Conservation (phyloP, 1,139 yeast genomes). For the Nakaseomyces sp. region DNA sequence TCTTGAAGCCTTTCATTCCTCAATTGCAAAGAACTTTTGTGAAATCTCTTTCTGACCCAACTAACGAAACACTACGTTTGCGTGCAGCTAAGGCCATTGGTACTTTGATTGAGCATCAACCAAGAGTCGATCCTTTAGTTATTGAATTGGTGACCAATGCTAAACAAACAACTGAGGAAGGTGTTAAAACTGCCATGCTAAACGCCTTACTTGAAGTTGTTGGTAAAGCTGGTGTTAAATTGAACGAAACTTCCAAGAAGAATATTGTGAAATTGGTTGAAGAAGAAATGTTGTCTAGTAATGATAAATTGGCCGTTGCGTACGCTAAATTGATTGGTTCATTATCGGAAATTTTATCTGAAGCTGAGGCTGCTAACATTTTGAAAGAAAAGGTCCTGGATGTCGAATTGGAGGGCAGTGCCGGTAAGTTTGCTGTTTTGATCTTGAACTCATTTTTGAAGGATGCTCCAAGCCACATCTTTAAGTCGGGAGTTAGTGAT, state of each 20-base stretch:
- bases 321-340: constrained; percentile 77
- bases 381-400: constrained; percentile 53
- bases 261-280: constrained; percentile 69
- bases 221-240: constrained; percentile 63
- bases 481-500: constrained; percentile 42
- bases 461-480: constrained; percentile 60
- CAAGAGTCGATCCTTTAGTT: constrained; percentile 88
- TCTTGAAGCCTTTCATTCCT: constrained; percentile 91
- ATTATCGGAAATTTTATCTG: constrained; percentile 55
- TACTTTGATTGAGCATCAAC: constrained; percentile 77
- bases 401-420: constrained; percentile 31
- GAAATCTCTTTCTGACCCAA: constrained; percentile 73
- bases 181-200: constrained; percentile 78
- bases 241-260: constrained; percentile 65
- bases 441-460: constrained; percentile 73
- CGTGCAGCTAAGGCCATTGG: constrained; percentile 92
- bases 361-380: constrained; percentile 57
- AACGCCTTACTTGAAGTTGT: constrained; percentile 82
- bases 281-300: constrained; percentile 51
- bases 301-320: constrained; percentile 56
- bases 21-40: constrained; percentile 96
- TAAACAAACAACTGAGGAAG: constrained; percentile 47
- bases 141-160: constrained; percentile 76
- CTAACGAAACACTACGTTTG: constrained; percentile 61
- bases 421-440: constrained; percentile 56